Evolutionary conservation across 2,329 filamentous ascomycete species (phyloP).

Genomic region (Teratosphaeria zuluensis): DNA sequence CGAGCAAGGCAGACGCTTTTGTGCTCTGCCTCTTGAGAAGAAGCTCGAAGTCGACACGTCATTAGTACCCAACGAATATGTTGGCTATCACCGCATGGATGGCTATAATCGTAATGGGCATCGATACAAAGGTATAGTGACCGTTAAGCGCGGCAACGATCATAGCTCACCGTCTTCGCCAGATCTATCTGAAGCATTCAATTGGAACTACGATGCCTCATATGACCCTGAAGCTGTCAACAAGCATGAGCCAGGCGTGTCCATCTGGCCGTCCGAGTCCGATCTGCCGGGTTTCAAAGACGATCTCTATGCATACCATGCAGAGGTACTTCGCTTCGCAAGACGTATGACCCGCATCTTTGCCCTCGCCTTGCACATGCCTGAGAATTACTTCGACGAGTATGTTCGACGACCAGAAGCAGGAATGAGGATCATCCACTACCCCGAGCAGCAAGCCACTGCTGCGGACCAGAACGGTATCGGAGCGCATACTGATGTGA

Average conservation of each 20-base stretch:
- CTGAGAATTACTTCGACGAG: conserved; percentile 33
- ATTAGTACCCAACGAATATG: conserved; percentile 27
- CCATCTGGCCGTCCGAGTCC: conserved; percentile 21
- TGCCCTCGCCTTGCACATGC: conserved; percentile 32
- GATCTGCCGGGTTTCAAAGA: conserved; percentile 29
- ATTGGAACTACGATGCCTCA: conserved; percentile 15
- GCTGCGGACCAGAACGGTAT: conserved; percentile 30
- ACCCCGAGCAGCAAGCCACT: conserved; percentile 24
- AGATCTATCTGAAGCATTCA: conserved; percentile 21
- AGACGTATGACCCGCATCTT: conserved; percentile 32
- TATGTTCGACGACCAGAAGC: conserved; percentile 26
- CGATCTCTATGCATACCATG: conserved; percentile 28
- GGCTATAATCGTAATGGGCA: conserved; percentile 40
- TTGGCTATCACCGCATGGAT: conserved; percentile 28
- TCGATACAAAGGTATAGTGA: conserved; percentile 40
- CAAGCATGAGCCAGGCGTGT: conserved; percentile 7
- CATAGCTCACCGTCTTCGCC: conserved; percentile 5
- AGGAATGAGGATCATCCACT: conserved; percentile 32
- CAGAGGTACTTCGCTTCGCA: conserved; percentile 27
- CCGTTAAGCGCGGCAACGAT: conserved; percentile 38
- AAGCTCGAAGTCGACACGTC: conserved; percentile 40
- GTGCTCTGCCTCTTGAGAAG: conserved; percentile 34
- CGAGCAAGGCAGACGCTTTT: conserved; percentile 33
- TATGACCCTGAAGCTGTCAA: conserved; percentile 11
- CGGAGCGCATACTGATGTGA: conserved; percentile 20